Percentiles rank a stretch among this genome's conserved stretches.
Conservation (phyloP, 805 yeast genomes). For the Saccharomyces mikatae region DNA sequence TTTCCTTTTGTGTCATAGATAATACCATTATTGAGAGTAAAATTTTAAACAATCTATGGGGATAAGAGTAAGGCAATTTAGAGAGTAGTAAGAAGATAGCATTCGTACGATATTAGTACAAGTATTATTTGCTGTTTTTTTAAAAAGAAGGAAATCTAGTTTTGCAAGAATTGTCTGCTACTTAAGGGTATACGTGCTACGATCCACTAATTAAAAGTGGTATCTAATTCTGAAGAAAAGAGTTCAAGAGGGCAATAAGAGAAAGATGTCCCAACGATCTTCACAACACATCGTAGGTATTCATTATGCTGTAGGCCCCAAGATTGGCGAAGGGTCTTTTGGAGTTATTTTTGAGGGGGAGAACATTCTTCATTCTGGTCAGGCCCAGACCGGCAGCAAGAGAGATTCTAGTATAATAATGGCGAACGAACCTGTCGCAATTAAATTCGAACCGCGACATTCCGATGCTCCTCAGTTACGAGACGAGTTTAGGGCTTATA, state of each 20-base stretch:
- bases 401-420: slow-evolving; percentile 6
- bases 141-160: not conserved
- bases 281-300: slow-evolving; percentile 37
- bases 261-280: not conserved
- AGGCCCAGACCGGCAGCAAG: slow-evolving; percentile 7
- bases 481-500: slow-evolving; percentile 74
- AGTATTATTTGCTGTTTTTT: not conserved
- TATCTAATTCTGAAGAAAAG: not conserved
- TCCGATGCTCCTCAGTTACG: slow-evolving; percentile 78
- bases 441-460: slow-evolving; percentile 72
- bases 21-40: not conserved
- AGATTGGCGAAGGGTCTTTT: slow-evolving; percentile 83
- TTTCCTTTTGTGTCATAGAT: not conserved
- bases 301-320: slow-evolving; percentile 74
- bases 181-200: not conserved
- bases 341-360: slow-evolving; percentile 80
- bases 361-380: slow-evolving; percentile 50
- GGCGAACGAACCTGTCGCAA: slow-evolving; percentile 46
- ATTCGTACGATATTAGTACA: not conserved
- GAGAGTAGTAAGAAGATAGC: not conserved
- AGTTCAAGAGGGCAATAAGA: not conserved
- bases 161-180: not conserved
- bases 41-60: not conserved
- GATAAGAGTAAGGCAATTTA: not conserved
- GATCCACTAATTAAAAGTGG: not conserved